Percentiles rank a stretch among this genome's conserved stretches.
These are phyloP conservation scores for Orbilia javanica DNA, from an alignment of 2,329 filamentous ascomycete genomes.

Conservation along the genomic window DNA sequence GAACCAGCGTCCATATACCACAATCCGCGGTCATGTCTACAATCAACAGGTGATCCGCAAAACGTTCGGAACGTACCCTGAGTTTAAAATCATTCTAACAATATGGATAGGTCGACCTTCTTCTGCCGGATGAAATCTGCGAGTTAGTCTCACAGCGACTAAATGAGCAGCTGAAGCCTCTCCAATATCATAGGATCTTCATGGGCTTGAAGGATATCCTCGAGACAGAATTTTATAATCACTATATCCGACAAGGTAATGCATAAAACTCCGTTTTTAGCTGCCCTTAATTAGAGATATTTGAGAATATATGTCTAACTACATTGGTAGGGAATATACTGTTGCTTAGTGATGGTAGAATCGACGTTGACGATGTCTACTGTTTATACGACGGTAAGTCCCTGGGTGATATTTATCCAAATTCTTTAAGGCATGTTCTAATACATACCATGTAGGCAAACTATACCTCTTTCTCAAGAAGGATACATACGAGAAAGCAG, in stretches of 20 bases:
- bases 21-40: slow-evolving; percentile 41
- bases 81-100: slow-evolving; percentile 8
- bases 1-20: slow-evolving; percentile 38
- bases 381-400: slow-evolving; percentile 75
- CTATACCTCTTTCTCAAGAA: slow-evolving; percentile 83
- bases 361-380: slow-evolving; percentile 79
- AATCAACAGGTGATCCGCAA: slow-evolving; percentile 42
- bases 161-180: slow-evolving; percentile 44
- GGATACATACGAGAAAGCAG: slow-evolving; percentile 83
- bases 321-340: slow-evolving; percentile 75
- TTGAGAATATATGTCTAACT: slow-evolving; percentile 23
- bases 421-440: not conserved
- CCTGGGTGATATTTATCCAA: not conserved
- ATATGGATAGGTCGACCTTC: slow-evolving; percentile 37
- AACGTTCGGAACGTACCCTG: not conserved
- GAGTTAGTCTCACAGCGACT: slow-evolving; percentile 40
- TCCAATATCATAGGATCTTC: slow-evolving; percentile 75
- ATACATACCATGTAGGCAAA: slow-evolving; percentile 68
- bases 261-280: not conserved
- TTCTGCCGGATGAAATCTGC: slow-evolving; percentile 47
- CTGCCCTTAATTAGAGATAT: not conserved
- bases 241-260: slow-evolving; percentile 83
- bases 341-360: slow-evolving; percentile 84
- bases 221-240: slow-evolving; percentile 80
- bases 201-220: slow-evolving; percentile 80